phyloP scores from a whole-genome alignment of 1,139 yeast species.

The Geotrichum bryndzae region DNA sequence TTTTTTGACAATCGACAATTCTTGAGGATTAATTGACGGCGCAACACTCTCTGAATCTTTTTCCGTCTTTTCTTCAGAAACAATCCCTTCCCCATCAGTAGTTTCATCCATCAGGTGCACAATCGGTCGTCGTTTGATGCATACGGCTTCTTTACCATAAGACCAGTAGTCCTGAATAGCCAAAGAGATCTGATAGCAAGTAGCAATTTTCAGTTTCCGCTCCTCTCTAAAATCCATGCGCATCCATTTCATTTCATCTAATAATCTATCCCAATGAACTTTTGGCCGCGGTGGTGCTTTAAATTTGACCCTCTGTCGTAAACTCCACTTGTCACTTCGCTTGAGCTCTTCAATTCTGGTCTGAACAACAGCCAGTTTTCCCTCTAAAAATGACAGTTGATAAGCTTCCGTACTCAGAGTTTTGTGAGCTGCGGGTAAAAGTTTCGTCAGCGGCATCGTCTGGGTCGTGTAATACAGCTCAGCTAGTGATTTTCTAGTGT shows the following conservation, averaged over 20 bases:
- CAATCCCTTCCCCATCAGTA: not conserved
- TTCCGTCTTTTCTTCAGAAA: not conserved
- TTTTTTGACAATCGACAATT: not conserved
- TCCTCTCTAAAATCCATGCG: constrained; percentile 72
- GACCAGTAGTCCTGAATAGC: constrained; percentile 74
- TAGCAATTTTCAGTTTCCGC: constrained; percentile 59
- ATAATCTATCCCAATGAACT: constrained; percentile 64
- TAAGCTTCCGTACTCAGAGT: constrained; percentile 77
- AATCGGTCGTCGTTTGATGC: constrained; percentile 47
- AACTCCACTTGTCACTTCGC: constrained; percentile 83
- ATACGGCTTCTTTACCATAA: constrained; percentile 58
- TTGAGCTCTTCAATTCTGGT: constrained; percentile 90
- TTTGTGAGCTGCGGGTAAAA: constrained; percentile 81
- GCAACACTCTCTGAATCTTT: not conserved
- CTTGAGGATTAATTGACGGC: constrained; percentile 1
- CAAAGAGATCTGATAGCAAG: constrained; percentile 63
- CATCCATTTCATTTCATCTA: constrained; percentile 86
- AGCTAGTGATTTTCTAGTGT: constrained; percentile 51
- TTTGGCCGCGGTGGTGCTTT: constrained; percentile 57
- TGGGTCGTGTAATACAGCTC: constrained; percentile 84
- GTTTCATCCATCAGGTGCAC: constrained; percentile 25
- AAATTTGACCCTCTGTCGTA: constrained; percentile 72
- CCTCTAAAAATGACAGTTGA: constrained; percentile 84
- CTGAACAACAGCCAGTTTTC: constrained; percentile 85
- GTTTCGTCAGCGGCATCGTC: constrained; percentile 73